Conservation (phyloP, 441 rosid species). For the Pelargonium citronellum region DNA sequence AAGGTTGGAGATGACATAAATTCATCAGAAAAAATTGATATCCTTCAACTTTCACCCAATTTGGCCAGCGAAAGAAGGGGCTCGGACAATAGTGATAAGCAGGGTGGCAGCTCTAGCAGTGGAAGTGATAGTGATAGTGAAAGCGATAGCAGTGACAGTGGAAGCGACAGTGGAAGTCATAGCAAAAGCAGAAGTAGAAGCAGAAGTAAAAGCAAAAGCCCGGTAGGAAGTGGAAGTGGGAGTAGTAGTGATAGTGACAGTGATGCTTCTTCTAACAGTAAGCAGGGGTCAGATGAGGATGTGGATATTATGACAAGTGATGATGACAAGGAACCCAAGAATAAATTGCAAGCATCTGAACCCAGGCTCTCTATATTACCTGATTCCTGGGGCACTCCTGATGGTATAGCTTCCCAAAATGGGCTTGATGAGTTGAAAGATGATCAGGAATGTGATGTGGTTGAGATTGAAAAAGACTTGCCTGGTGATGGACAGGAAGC, state of each 20-base stretch:
- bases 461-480: slow-evolving; percentile 55
- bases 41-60: slow-evolving; percentile 55
- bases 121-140: slow-evolving; percentile 77
- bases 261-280: slow-evolving; percentile 82
- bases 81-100: slow-evolving; percentile 60
- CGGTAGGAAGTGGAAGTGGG: slow-evolving; percentile 55
- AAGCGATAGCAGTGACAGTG: slow-evolving; percentile 61
- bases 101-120: slow-evolving; percentile 70
- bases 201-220: slow-evolving; percentile 48
- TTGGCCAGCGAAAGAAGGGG: slow-evolving; percentile 52
- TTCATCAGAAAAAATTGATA: slow-evolving; percentile 39
- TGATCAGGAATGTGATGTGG: slow-evolving; percentile 43
- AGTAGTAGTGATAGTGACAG: slow-evolving; percentile 91
- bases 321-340: slow-evolving; percentile 60
- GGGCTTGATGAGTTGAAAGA: slow-evolving; percentile 41
- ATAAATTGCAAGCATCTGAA: slow-evolving; percentile 34
- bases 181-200: slow-evolving; percentile 37
- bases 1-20: slow-evolving; percentile 36
- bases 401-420: slow-evolving; percentile 27
- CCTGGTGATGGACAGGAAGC: slow-evolving; percentile 48
- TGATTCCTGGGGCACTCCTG: slow-evolving; percentile 27
- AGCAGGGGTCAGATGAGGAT: slow-evolving; percentile 87
- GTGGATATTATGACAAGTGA: slow-evolving; percentile 88
- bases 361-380: slow-evolving; percentile 34
- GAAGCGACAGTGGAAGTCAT: slow-evolving; percentile 54